Evolutionary conservation across 495 filamentous ascomycete genomes (phyloP).

Genomic region (Aspergillus heteromorphus): DNA sequence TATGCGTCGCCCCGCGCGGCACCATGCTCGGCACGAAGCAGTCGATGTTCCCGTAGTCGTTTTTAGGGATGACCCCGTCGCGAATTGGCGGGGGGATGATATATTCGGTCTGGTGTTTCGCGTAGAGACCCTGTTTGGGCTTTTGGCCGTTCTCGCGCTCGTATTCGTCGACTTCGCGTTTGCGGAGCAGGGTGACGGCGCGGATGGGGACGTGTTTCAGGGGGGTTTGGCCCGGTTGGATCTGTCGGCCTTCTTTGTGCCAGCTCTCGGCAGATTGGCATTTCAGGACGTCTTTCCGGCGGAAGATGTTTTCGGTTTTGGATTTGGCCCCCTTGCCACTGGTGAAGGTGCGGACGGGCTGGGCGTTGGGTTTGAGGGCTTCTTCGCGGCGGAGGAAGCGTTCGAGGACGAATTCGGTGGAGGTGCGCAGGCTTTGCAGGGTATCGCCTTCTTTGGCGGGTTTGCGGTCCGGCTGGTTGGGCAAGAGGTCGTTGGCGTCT

Average conservation of each 20-base stretch:
- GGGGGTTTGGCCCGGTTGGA: slow-evolving; percentile 62
- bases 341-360: slow-evolving; percentile 68
- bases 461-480: slow-evolving; percentile 65
- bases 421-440: slow-evolving; percentile 80
- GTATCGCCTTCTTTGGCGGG: slow-evolving; percentile 64
- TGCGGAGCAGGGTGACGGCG: slow-evolving; percentile 81
- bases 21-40: slow-evolving; percentile 93
- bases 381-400: slow-evolving; percentile 91
- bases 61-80: slow-evolving; percentile 86
- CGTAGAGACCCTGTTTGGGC: slow-evolving; percentile 79
- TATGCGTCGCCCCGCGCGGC: slow-evolving; percentile 74
- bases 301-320: slow-evolving; percentile 75
- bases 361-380: slow-evolving; percentile 65
- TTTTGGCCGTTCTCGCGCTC: slow-evolving; percentile 75
- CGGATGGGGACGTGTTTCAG: slow-evolving; percentile 86
- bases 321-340: slow-evolving; percentile 61
- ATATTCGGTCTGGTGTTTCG: slow-evolving; percentile 82
- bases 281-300: slow-evolving; percentile 69
- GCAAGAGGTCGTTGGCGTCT: slow-evolving; percentile 67
- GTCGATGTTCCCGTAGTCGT: slow-evolving; percentile 95
- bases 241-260: slow-evolving; percentile 90
- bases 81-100: slow-evolving; percentile 81
- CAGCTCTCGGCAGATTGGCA: slow-evolving; percentile 93
- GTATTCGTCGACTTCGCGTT: slow-evolving; percentile 83
- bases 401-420: slow-evolving; percentile 76